Evolutionary conservation across 306 rosid genomes (phyloP), one percentile per base, ranked within the genome.

Genomic region (Ochetophila trinervis): DNA sequence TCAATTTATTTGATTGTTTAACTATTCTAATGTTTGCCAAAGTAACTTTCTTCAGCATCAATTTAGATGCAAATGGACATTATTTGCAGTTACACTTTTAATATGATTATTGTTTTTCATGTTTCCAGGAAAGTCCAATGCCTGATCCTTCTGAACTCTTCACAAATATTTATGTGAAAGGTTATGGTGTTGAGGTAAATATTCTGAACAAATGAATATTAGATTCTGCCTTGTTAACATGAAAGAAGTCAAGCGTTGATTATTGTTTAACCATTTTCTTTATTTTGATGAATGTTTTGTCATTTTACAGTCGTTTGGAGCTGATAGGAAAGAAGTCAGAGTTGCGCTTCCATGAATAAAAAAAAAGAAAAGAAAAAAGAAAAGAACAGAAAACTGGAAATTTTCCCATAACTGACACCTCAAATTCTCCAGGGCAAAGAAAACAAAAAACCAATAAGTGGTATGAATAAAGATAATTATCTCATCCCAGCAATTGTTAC

Each of bases 241-340:
- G 53, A 9, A 10, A 8, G n/a, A 22, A 23, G 6, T 8, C 2
- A 54, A 14, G 30, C 32, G 34, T 12, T 44, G 20, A 13, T 22
- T n/a, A 45, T 2, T 14, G 14, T 16, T 50, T 19, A 34, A 6
- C 27, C 63, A 1, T 30, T 50, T 15, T 51, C 8, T 30, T 4
- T 15, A 12, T 35, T 15, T 2, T 66, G 67, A 67, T 58, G 17
- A 11, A 30, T n/a, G 21, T 63, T 63, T 14, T 24, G 5, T 23
- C 45, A 35, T 37, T 0, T 37, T 73, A 77, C 89, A 93, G 98
- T 64, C 85, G 60, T 87, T 47, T 58, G 98, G 98, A 40, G 36
- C 81, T 11, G 98, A 93, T 63, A 78, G 98, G 84, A 93, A 89
- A 80, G 97, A 84, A 86, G 50, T 86, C 9, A 84, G 79, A 78